Evolutionary conservation across 495 filamentous ascomycete species (phyloP), one percentile per base, ranked within the genome.

Genomic region (Umbilicaria muhlenbergii): DNA sequence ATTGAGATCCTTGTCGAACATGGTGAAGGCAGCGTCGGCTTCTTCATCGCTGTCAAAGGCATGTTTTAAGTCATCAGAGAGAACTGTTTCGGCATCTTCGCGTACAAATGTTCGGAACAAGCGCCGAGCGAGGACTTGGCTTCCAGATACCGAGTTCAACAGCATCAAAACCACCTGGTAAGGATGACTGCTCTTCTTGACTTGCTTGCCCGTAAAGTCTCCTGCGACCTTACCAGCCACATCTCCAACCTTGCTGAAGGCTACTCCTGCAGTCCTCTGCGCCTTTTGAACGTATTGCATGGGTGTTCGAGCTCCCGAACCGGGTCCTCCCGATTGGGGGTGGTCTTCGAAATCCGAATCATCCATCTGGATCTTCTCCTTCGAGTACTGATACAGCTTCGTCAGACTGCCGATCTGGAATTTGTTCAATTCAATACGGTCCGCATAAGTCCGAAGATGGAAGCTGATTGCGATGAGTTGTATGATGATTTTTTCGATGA

Each of bases 1-100:
- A 49, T 96, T 96, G 63, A 98, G 74, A 53, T 98, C 91, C 48
- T 88, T 88, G 61, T 98, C 89, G 44, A 95, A 95, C 71, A 94
- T 87, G 42, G 68, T 66, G 48, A 98, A 98, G 11, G 88, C 87
- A 2, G 85, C 82, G 42, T 95, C 86, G 2, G 87, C 86, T 52
- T 95, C 88, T 16, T 94, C 88, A 43, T 76, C 67, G 34, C 76
- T 81, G n/a, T 80, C 73, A 50, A 94, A 95, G 2, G 83, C 89
- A 21, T 71, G 68, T 48, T 75, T 79, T 28, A 96, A 54, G 49
- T 95, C 87, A 32, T 83, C 81, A 1, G 77, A 70, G 3, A 73
- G 67, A 13, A 96, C 77, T 0, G 79, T 83, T 13, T 91, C 83
- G 16, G 74, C 74, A 6, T 74, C 86, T 38, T 80, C 72, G 8